These are phyloP conservation scores for Myriosclerotinia curreyana DNA, from an alignment of 2,329 filamentous ascomycete genomes.

Conservation along the genomic window DNA sequence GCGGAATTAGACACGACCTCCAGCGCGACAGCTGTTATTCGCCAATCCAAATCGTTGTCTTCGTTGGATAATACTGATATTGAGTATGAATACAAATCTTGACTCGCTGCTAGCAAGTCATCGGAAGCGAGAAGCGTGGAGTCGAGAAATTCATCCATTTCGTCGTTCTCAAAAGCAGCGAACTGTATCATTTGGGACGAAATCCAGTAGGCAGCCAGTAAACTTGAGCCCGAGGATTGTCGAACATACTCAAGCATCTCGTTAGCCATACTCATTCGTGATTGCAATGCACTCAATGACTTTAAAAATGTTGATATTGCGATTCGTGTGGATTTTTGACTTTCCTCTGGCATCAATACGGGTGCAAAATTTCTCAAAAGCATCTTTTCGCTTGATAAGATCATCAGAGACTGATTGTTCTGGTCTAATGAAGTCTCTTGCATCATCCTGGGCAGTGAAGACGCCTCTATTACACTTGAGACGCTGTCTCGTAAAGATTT, in stretches of 20 bases:
- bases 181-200: constrained; percentile 68
- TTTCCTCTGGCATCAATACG: constrained; percentile 61
- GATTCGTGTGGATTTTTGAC: constrained; percentile 59
- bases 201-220: constrained; percentile 76
- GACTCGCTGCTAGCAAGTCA: constrained; percentile 48
- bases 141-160: constrained; percentile 66
- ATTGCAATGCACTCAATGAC: constrained; percentile 54
- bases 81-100: constrained; percentile 63
- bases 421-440: constrained; percentile 36
- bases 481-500: constrained; percentile 74
- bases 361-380: constrained; percentile 50
- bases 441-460: constrained; percentile 25
- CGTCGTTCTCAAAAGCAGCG: constrained; percentile 49
- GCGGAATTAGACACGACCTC: constrained; percentile 79
- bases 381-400: constrained; percentile 29
- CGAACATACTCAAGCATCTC: constrained; percentile 64
- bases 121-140: constrained; percentile 44
- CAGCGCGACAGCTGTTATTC: constrained; percentile 72
- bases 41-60: constrained; percentile 58
- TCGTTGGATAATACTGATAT: constrained; percentile 58
- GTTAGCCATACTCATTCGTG: constrained; percentile 58
- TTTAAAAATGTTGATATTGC: constrained; percentile 58
- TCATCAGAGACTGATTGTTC: constrained; percentile 37
- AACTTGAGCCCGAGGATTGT: constrained; percentile 54
- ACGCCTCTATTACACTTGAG: constrained; percentile 38